Evolutionary conservation across 2,329 filamentous ascomycete genomes (phyloP).

Genomic region (Calonectria pteridis): DNA sequence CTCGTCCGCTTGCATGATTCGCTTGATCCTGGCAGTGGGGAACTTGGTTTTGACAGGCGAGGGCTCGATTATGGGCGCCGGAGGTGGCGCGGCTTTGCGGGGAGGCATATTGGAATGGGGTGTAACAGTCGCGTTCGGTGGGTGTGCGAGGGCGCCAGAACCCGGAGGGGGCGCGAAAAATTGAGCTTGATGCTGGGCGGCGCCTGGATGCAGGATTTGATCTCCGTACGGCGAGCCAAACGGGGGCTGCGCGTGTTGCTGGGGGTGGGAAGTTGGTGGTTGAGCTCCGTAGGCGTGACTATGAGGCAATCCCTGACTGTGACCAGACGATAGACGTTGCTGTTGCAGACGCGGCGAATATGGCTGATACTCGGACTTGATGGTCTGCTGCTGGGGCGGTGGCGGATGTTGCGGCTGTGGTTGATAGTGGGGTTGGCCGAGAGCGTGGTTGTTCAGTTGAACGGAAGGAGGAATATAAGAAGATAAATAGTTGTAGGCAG

Average conservation of each 20-base stretch:
- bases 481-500: conserved; percentile 41
- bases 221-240: conserved; percentile 32
- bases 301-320: conserved; percentile 19
- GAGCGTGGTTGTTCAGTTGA: conserved; percentile 40
- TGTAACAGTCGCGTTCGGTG: conserved; percentile 26
- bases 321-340: conserved; percentile 29
- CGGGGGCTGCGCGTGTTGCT: conserved; percentile 34
- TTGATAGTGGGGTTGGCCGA: conserved; percentile 41
- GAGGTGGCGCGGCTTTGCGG: conserved; percentile 50
- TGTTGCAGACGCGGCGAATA: conserved; percentile 41
- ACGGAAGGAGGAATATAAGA: conserved; percentile 38
- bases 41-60: conserved; percentile 94
- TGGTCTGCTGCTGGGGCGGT: conserved; percentile 37
- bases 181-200: conserved; percentile 30
- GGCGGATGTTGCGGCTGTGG: conserved; percentile 43
- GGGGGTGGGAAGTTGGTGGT: conserved; percentile 20
- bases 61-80: conserved; percentile 62
- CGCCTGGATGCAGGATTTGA: conserved; percentile 25
- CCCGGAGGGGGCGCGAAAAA: conserved; percentile 28
- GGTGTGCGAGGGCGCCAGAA: conserved; percentile 17
- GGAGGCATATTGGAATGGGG: conserved; percentile 50
- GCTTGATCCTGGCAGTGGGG: conserved; percentile 96
- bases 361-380: conserved; percentile 38
- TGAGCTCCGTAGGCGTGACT: conserved; percentile 26
- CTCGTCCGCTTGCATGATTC: conserved; percentile 99